Evolutionary conservation across 2,329 filamentous ascomycete genomes (phyloP), one percentile per base, ranked within the genome.

Genomic region (Zasmidium cellare): DNA sequence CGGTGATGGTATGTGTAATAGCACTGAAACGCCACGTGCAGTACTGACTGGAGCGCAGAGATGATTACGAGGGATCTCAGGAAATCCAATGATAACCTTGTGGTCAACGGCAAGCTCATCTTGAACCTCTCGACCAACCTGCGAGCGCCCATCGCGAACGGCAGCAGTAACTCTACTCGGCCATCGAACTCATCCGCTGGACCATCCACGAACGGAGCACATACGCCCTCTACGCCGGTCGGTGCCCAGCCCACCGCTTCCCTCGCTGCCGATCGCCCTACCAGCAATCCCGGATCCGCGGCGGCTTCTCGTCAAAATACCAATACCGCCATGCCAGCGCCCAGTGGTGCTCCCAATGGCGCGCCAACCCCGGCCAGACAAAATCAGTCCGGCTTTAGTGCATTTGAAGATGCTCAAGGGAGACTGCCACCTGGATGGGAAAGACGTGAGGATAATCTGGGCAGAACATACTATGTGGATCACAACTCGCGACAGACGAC

Each of bases 51-150:
- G 46, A 54, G 35, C 53, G 9, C 47, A 86, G 92, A 97, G 78
- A 99, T 97, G 93, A 90, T 99, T 72, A 97, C 94, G 51, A 84
- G 92, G 66, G 94, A 99, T 74, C 83, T 99, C 31, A 97, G 97
- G 74, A 97, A 97, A 77, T 97, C 94, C 5, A 97, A 92, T 59
- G 94, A 99, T 74, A 97, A 97, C 73, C 86, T 99, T 50, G 92
- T 97, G 56, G 94, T 99, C 31, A 92, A 99, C 73, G 94, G 94
- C 62, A 97, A 97, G 77, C 85, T 99, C 55, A 99, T 99, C 69
- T 86, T 99, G 62, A 97, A 96, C 74, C 81, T 99, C 12, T 97
- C 93, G 11, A 97, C 93, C 52, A 96, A 99, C 73, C 83, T 97
- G 19, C 80, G 84, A 46, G 77, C 84, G 16, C 90, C 92, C 6